Conservation (phyloP, 108 stramenopile species). For the Discostella pseudostelligera region DNA sequence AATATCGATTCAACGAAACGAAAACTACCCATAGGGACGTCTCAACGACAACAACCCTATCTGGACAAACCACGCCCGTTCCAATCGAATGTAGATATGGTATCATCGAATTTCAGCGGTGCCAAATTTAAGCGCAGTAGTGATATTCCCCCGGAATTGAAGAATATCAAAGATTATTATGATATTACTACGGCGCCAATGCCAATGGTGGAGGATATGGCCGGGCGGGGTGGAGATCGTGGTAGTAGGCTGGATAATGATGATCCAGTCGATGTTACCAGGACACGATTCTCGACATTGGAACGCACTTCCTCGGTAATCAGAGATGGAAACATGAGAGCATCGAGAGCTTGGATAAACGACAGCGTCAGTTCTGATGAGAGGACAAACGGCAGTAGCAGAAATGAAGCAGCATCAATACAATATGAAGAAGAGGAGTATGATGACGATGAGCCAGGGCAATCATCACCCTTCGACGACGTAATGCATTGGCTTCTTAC, state of each 20-base stretch:
- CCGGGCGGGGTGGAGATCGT: neutral
- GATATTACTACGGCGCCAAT: too few relatives aligned
- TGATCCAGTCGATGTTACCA: constrained; percentile 10
- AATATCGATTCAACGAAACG: neutral
- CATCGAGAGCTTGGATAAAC: neutral
- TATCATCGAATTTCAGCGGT: constrained; percentile 3
- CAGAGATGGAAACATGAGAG: constrained; percentile 15
- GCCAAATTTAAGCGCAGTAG: constrained; percentile 4
- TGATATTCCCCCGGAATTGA: constrained; percentile 4
- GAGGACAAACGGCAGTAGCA: neutral
- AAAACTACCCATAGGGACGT: neutral
- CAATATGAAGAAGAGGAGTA: neutral
- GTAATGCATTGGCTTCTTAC: constrained; percentile 22
- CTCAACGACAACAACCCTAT: neutral
- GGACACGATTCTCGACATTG: constrained; percentile 6
- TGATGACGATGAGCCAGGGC: neutral
- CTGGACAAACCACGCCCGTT: constrained; percentile 9
- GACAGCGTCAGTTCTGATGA: too few relatives aligned
- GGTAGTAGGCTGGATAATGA: neutral
- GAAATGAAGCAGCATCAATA: neutral
- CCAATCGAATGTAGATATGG: constrained; percentile 4
- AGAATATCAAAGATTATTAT: neutral
- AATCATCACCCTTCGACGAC: constrained; percentile 1
- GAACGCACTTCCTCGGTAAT: constrained; percentile 20
- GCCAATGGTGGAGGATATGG: neutral